phyloP scores from a whole-genome alignment of 148 eudicot genomes.

The Amaranthus palmeri region DNA sequence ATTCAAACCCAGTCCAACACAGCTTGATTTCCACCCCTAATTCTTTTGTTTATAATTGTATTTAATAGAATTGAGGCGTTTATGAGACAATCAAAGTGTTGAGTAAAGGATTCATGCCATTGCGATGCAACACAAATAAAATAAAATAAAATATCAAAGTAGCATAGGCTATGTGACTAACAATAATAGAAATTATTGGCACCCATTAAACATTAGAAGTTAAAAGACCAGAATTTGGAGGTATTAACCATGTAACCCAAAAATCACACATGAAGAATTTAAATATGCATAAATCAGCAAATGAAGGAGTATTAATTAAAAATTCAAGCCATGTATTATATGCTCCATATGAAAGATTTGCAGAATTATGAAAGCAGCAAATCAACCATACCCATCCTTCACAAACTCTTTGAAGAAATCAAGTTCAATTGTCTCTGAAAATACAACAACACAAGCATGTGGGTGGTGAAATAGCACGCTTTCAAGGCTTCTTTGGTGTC shows the following conservation, averaged over 20 bases:
- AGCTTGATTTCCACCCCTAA: no score
- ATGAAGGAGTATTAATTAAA: not conserved
- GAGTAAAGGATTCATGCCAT: no score
- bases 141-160: no score
- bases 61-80: no score
- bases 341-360: not conserved
- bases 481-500: slow-evolving; percentile 83
- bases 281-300: not conserved
- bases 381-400: slow-evolving; percentile 57
- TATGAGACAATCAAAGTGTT: no score
- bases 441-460: slow-evolving; percentile 71
- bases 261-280: no score
- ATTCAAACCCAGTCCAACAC: no score
- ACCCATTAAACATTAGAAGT: not conserved
- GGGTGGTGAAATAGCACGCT: slow-evolving; percentile 69
- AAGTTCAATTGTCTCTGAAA: slow-evolving; percentile 84
- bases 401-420: slow-evolving; percentile 68
- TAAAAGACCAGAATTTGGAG: not conserved
- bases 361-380: not conserved
- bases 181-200: not conserved
- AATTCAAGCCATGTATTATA: not conserved
- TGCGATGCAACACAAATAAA: no score
- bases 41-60: no score
- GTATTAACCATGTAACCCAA: no score
- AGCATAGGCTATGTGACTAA: no score